phyloP scores from a whole-genome alignment of 352 stramenopile genomes.

The Phytophthora tentaculata region DNA sequence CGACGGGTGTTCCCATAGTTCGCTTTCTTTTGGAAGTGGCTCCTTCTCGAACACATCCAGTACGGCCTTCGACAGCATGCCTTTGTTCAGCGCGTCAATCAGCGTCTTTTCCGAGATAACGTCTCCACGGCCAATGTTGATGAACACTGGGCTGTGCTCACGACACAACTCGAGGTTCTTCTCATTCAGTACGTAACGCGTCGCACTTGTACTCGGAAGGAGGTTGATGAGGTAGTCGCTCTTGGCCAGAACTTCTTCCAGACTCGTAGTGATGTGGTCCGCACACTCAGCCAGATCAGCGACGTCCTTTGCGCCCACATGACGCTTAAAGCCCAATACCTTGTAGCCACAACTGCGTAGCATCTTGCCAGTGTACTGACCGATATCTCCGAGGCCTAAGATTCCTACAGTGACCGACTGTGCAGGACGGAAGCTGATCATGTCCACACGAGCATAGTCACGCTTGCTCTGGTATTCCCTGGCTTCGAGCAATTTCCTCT shows the following conservation, averaged over 20 bases:
- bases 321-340: slow-evolving; percentile 66
- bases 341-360: slow-evolving; percentile 53
- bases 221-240: slow-evolving; percentile 87
- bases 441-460: slow-evolving; percentile 33
- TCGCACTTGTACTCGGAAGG: slow-evolving; percentile 79
- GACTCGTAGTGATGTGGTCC: slow-evolving; percentile 48
- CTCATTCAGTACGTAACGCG: slow-evolving; percentile 65
- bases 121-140: slow-evolving; percentile 90
- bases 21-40: slow-evolving; percentile 53
- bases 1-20: slow-evolving; percentile 63
- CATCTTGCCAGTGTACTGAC: slow-evolving; percentile 52
- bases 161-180: slow-evolving; percentile 50
- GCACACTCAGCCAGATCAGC: slow-evolving; percentile 33
- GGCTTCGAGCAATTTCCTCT: slow-evolving; percentile 43
- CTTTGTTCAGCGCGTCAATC: slow-evolving; percentile 63
- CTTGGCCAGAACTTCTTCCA: slow-evolving; percentile 52
- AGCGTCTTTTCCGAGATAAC: slow-evolving; percentile 70
- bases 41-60: slow-evolving; percentile 74
- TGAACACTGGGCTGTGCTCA: slow-evolving; percentile 69
- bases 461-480: slow-evolving; percentile 36
- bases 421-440: slow-evolving; percentile 35
- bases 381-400: slow-evolving; percentile 58
- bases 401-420: slow-evolving; percentile 53
- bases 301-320: slow-evolving; percentile 21
- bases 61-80: slow-evolving; percentile 64